Percentiles rank a stretch among this genome's conserved stretches.
phyloP scores from a whole-genome alignment of 2,329 filamentous ascomycete species.

The Penicillium sp. region DNA sequence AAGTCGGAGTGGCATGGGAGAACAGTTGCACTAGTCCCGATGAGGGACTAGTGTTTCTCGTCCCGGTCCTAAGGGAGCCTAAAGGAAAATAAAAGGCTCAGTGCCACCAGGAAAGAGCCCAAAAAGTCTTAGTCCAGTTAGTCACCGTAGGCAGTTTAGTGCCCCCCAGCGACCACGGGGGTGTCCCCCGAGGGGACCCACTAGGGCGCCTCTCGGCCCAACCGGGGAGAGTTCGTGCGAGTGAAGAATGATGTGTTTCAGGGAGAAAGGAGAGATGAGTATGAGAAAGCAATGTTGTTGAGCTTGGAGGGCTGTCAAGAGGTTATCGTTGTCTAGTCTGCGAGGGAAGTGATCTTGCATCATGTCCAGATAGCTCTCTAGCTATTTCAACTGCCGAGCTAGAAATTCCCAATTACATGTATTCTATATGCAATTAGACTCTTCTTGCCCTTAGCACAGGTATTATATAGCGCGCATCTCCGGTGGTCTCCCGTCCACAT shows the following conservation, averaged over 20 bases:
- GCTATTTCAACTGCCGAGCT: background rate
- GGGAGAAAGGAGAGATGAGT: background rate
- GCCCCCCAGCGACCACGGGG: slow-evolving; percentile 27
- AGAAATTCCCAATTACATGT: background rate
- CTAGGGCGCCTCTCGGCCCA: slow-evolving; percentile 30
- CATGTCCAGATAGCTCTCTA: background rate
- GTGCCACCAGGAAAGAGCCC: background rate
- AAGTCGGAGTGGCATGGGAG: slow-evolving; percentile 31
- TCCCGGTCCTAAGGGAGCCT: background rate
- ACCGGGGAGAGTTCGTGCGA: slow-evolving; percentile 21
- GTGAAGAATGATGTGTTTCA: background rate
- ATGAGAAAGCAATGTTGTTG: too few relatives aligned
- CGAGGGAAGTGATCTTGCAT: background rate
- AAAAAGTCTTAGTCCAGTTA: slow-evolving; percentile 16
- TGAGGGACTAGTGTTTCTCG: slow-evolving; percentile 20
- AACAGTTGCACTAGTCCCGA: slow-evolving; percentile 28
- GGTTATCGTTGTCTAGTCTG: background rate
- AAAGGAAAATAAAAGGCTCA: background rate
- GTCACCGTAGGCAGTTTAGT: background rate
- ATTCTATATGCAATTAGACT: background rate
- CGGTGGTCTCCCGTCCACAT: background rate
- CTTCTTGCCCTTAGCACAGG: background rate
- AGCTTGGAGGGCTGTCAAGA: background rate
- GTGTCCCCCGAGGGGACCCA: slow-evolving; percentile 24
- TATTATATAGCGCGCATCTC: background rate